Evolutionary conservation across 768 basidiomycete genomes (phyloP).

Genomic region (Mycena albidolilacea): DNA sequence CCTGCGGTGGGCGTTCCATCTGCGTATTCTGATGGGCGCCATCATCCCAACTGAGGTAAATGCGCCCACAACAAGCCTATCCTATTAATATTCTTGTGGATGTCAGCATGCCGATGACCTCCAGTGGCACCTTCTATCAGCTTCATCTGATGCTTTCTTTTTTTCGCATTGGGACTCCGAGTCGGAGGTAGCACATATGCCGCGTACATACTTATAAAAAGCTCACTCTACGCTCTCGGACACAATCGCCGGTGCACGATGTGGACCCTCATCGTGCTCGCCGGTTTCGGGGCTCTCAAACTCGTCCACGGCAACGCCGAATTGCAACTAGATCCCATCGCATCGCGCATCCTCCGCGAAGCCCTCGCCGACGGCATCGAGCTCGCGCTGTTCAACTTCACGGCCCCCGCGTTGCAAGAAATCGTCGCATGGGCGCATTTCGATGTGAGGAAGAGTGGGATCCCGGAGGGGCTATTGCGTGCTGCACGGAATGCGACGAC

Average conservation of each 20-base stretch:
- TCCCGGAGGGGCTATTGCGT: slow-evolving; percentile 3
- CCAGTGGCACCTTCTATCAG: too few species aligned
- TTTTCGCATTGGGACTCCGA: too few species aligned
- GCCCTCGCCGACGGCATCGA: slow-evolving; percentile 30
- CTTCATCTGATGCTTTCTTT: too few species aligned
- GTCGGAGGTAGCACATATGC: too few species aligned
- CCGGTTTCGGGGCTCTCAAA: slow-evolving; percentile 2
- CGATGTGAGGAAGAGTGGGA: slow-evolving; percentile 13
- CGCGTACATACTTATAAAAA: too few species aligned
- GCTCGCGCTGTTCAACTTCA: slow-evolving; percentile 26
- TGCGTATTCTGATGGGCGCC: too few species aligned
- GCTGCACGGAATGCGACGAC: slow-evolving; percentile 11
- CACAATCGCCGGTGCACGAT: neutral
- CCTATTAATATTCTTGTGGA: too few species aligned
- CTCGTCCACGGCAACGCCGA: neutral
- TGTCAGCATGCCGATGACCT: too few species aligned
- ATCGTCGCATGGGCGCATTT: slow-evolving; percentile 34
- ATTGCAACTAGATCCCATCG: slow-evolving; percentile 3
- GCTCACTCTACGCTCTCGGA: too few species aligned
- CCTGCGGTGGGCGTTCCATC: too few species aligned
- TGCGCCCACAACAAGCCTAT: too few species aligned
- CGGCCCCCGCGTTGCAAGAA: slow-evolving; percentile 25
- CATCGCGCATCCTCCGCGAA: slow-evolving; percentile 8
- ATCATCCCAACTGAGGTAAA: too few species aligned
- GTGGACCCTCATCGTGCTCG: slow-evolving; percentile 5